Conservation (phyloP, 495 filamentous ascomycete genomes). For the Penicillium odoratum region DNA sequence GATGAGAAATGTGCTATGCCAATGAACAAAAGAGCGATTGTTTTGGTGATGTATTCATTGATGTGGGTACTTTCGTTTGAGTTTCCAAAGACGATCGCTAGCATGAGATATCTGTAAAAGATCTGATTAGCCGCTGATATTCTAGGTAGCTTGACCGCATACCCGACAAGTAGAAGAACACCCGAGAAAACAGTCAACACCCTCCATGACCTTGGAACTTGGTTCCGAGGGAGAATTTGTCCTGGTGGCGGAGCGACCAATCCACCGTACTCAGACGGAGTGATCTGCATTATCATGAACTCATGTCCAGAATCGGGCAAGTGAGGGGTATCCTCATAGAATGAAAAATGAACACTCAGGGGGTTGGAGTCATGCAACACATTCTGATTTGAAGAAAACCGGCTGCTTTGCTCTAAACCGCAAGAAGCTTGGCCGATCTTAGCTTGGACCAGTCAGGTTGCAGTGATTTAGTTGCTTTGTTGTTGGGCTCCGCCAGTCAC, state of each 20-base stretch:
- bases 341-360: background rate
- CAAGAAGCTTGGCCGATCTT: background rate
- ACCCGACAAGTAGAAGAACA: constrained; percentile 31
- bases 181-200: constrained; percentile 18
- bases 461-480: background rate
- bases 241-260: background rate
- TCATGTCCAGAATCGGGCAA: background rate
- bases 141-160: background rate
- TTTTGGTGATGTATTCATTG: constrained; percentile 17
- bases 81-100: constrained; percentile 30
- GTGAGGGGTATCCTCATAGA: background rate
- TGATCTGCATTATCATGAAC: constrained; percentile 1
- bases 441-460: background rate
- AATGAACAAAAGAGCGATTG: constrained; percentile 28
- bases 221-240: background rate
- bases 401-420: background rate
- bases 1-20: constrained; percentile 27
- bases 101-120: constrained; percentile 28
- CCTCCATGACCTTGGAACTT: constrained; percentile 17
- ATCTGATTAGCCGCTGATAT: background rate
- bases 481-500: background rate
- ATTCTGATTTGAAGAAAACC: background rate
- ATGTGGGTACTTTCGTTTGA: constrained; percentile 9
- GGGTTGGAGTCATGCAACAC: background rate
- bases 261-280: constrained; percentile 4